These are phyloP conservation scores for Auriscalpium vulgare DNA, from an alignment of 768 basidiomycete genomes.

Conservation along the genomic window DNA sequence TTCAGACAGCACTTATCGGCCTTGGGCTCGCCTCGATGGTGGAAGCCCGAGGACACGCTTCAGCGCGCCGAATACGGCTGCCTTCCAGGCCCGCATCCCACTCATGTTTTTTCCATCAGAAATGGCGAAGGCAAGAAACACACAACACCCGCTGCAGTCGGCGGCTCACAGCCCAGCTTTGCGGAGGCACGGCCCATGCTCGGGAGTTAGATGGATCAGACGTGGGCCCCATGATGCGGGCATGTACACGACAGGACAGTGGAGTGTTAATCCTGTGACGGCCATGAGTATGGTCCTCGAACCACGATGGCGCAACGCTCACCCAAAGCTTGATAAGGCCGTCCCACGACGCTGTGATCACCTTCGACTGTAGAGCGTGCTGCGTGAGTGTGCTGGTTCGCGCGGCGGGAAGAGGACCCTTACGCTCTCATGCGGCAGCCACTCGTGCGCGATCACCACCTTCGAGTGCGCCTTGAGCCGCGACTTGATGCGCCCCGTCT, in stretches of 20 bases:
- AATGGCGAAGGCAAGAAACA: too few species aligned
- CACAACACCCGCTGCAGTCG: too few species aligned
- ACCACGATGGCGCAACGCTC: conserved; percentile 19
- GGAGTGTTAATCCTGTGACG: conserved; percentile 10
- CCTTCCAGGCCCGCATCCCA: too few species aligned
- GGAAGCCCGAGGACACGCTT: too few species aligned
- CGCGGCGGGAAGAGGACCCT: conserved; percentile 7
- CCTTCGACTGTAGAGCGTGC: conserved; percentile 64
- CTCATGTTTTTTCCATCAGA: too few species aligned
- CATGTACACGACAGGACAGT: not conserved
- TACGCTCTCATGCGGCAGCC: conserved; percentile 96
- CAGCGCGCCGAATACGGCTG: too few species aligned
- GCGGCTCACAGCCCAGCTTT: too few species aligned
- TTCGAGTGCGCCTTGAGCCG: conserved; percentile 84
- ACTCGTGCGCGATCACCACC: conserved; percentile 97
- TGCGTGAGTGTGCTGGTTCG: not conserved
- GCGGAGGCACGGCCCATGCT: not conserved
- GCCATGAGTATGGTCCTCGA: conserved; percentile 1
- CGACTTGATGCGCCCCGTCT: conserved; percentile 92
- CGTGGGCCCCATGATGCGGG: not conserved
- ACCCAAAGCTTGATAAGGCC: conserved; percentile 98
- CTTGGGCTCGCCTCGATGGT: too few species aligned
- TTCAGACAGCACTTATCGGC: too few species aligned
- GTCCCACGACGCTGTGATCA: conserved; percentile 97
- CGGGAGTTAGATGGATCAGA: not conserved